Evolutionary conservation across 1,284 basidiomycete genomes (phyloP).

Genomic region (Trichosporon coremiiforme): DNA sequence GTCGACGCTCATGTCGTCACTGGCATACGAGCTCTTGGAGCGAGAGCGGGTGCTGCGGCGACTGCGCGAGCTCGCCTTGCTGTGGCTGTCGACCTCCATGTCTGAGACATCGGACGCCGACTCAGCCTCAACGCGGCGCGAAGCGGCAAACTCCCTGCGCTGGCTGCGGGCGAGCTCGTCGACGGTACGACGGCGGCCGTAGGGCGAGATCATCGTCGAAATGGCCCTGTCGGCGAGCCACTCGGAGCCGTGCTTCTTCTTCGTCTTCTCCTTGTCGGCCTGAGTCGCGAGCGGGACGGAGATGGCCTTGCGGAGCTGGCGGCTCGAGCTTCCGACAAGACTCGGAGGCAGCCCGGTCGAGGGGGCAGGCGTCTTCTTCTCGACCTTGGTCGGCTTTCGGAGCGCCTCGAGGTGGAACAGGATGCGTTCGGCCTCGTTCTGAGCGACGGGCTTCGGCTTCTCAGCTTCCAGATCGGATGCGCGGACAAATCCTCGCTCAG

Average conservation of each 20-base stretch:
- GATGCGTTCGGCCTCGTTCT: slow-evolving; percentile 55
- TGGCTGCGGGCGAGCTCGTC: slow-evolving; percentile 41
- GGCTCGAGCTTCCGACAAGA: slow-evolving; percentile 47
- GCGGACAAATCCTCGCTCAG: slow-evolving; percentile 50
- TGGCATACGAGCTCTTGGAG: slow-evolving; percentile 21
- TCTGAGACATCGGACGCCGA: slow-evolving; percentile 27
- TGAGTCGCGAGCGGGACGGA: slow-evolving; percentile 52
- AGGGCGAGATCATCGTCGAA: slow-evolving; percentile 55
- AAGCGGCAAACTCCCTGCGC: slow-evolving; percentile 28
- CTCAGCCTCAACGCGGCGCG: background rate
- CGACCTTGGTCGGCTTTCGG: slow-evolving; percentile 37
- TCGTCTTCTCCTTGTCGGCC: slow-evolving; percentile 40
- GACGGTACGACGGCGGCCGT: slow-evolving; percentile 48
- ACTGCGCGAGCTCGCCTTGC: slow-evolving; percentile 18
- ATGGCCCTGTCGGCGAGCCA: slow-evolving; percentile 36
- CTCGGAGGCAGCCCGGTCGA: slow-evolving; percentile 33
- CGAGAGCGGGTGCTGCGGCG: slow-evolving; percentile 22
- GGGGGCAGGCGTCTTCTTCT: slow-evolving; percentile 17
- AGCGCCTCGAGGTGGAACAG: slow-evolving; percentile 51
- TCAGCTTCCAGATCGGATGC: slow-evolving; percentile 42
- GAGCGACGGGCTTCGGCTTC: slow-evolving; percentile 36
- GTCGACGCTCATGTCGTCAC: slow-evolving; percentile 26
- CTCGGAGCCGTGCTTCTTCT: slow-evolving; percentile 28
- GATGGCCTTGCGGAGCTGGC: slow-evolving; percentile 48
- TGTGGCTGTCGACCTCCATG: slow-evolving; percentile 27